phyloP scores from a whole-genome alignment of 2,329 filamentous ascomycete genomes.

The Colletotrichum graminicola region DNA sequence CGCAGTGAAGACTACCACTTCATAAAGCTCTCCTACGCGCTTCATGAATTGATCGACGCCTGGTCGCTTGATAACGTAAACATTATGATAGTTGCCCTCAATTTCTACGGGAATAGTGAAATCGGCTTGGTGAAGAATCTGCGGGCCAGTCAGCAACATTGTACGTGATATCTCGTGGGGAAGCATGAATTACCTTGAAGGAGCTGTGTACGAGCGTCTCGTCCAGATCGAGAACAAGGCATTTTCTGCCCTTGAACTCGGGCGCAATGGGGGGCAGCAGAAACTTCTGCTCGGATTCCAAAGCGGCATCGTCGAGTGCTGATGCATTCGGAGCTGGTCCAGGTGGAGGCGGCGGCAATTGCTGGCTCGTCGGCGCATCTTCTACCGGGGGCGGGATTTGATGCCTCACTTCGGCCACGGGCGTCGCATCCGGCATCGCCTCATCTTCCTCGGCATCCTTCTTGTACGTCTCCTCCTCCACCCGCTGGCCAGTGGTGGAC shows the following conservation, averaged over 20 bases:
- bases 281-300: constrained; percentile 67
- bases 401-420: constrained; percentile 60
- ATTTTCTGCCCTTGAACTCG: constrained; percentile 89
- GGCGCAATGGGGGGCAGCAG: constrained; percentile 86
- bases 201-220: constrained; percentile 98
- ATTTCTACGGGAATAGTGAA: constrained; percentile 99
- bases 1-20: constrained; percentile 98
- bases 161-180: constrained; percentile 15
- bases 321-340: constrained; percentile 55
- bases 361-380: constrained; percentile 50
- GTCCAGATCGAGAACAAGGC: constrained; percentile 93
- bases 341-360: constrained; percentile 61
- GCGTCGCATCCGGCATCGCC: constrained; percentile 74
- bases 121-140: constrained; percentile 98
- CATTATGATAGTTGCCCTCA: constrained; percentile 98
- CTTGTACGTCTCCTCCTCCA: constrained; percentile 45
- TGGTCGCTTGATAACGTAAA: constrained; percentile 99
- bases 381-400: constrained; percentile 56
- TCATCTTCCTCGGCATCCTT: constrained; percentile 71
- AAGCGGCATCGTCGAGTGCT: constrained; percentile 4
- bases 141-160: constrained; percentile 39
- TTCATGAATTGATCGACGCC: constrained; percentile 99
- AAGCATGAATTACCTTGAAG: constrained; percentile 80
- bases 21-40: constrained; percentile 95
- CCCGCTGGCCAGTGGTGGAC: constrained; percentile 43